Percentiles rank a stretch among this genome's conserved stretches.
phyloP scores from a whole-genome alignment of 108 stramenopile genomes.

The Fragilariopsis cylindrus region DNA sequence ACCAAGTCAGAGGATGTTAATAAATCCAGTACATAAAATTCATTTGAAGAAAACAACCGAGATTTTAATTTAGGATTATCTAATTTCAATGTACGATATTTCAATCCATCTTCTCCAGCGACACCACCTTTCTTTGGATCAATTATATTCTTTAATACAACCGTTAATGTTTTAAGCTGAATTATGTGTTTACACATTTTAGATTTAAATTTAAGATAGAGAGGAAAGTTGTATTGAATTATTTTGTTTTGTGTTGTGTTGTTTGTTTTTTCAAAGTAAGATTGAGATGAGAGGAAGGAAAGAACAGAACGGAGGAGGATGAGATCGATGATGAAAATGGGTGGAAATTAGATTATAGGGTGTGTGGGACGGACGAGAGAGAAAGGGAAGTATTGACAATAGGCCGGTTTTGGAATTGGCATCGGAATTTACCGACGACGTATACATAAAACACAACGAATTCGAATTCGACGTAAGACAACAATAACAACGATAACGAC shows the following conservation, averaged over 20 bases:
- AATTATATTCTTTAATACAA: conserved; percentile 60
- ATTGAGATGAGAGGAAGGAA: neutral
- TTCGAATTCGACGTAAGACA: neutral
- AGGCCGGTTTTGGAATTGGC: too few relatives aligned
- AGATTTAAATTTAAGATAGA: neutral
- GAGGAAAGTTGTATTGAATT: neutral
- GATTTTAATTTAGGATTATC: conserved; percentile 51
- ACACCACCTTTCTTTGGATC: conserved; percentile 49
- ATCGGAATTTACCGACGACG: too few relatives aligned
- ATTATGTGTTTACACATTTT: neutral
- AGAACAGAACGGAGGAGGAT: neutral
- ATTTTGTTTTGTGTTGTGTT: neutral
- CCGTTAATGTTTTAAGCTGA: conserved; percentile 60
- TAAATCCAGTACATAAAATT: conserved; percentile 23
- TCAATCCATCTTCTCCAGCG: conserved; percentile 29
- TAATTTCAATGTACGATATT: conserved; percentile 56
- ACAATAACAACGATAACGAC: neutral
- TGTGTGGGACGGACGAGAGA: too few relatives aligned
- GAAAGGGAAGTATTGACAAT: too few relatives aligned
- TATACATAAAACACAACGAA: too few relatives aligned
- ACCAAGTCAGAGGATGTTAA: conserved; percentile 47
- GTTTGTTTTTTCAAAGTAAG: neutral
- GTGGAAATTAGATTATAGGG: too few relatives aligned
- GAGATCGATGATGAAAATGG: too few relatives aligned
- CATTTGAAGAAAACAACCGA: conserved; percentile 25